Percentiles rank a stretch among this genome's conserved stretches.
phyloP scores from a whole-genome alignment of 2,329 filamentous ascomycete species.

The Cladosporium colombiae region DNA sequence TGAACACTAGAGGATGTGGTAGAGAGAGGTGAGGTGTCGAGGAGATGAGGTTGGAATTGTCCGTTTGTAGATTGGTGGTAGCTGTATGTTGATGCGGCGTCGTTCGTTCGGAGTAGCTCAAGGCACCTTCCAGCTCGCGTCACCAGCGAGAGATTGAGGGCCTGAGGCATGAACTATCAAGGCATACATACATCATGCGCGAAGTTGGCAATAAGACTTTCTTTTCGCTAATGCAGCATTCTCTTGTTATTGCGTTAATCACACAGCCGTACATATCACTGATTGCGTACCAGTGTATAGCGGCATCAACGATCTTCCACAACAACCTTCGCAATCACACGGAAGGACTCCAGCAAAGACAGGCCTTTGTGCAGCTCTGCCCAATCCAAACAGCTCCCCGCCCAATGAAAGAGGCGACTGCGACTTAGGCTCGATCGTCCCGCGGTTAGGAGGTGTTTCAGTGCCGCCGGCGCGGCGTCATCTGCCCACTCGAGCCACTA shows the following conservation, averaged over 20 bases:
- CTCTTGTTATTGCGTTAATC: background rate
- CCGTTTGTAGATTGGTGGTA: background rate
- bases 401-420: conserved; percentile 5
- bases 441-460: conserved; percentile 17
- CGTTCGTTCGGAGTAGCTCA: conserved; percentile 14
- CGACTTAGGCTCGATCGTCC: conserved; percentile 12
- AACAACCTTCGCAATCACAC: conserved; percentile 2
- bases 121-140: conserved; percentile 18
- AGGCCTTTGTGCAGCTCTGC: conserved; percentile 18
- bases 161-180: background rate
- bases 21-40: background rate
- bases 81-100: conserved; percentile 17
- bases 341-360: conserved; percentile 4
- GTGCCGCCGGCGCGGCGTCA: conserved; percentile 18
- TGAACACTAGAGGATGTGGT: background rate
- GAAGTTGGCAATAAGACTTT: background rate
- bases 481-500: conserved; percentile 22
- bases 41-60: background rate
- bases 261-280: background rate
- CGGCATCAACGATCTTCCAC: background rate
- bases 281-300: background rate
- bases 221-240: background rate
- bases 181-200: background rate
- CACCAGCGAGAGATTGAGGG: conserved; percentile 1
- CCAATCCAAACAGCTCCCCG: conserved; percentile 19